A percentile compares a stretch with the other conserved stretches of the same genome.
These are phyloP conservation scores for Xylaria flabelliformis DNA, from an alignment of 495 filamentous ascomycete genomes.

Conservation along the genomic window DNA sequence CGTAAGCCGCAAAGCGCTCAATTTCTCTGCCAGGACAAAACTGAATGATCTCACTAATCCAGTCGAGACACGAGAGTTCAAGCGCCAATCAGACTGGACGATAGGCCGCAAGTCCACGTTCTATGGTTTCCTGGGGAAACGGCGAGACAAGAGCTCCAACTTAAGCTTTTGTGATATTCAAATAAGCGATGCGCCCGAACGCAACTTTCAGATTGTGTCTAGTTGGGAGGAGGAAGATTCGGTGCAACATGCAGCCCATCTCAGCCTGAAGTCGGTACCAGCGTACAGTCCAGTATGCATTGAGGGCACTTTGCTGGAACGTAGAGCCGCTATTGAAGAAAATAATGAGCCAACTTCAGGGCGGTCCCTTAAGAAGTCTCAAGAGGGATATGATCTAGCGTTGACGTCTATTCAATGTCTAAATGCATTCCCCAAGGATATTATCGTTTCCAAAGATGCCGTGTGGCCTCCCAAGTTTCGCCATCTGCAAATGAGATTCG, in stretches of 20 bases:
- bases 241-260: constrained; percentile 32
- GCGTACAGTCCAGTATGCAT: constrained; percentile 50
- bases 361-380: background rate
- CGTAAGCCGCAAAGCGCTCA: constrained; percentile 1
- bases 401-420: constrained; percentile 69
- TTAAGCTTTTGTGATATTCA: constrained; percentile 72
- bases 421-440: constrained; percentile 77
- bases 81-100: constrained; percentile 38
- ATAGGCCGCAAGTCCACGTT: constrained; percentile 62
- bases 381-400: constrained; percentile 31
- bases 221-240: constrained; percentile 33
- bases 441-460: constrained; percentile 73
- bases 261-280: constrained; percentile 42
- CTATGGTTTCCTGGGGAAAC: constrained; percentile 73
- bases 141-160: constrained; percentile 67
- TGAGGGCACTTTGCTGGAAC: constrained; percentile 37
- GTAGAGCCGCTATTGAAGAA: background rate
- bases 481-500: constrained; percentile 84
- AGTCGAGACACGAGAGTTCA: background rate
- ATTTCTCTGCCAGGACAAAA: background rate
- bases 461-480: constrained; percentile 75
- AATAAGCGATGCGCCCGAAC: constrained; percentile 21
- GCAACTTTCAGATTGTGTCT: constrained; percentile 47
- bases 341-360: constrained; percentile 19
- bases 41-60: background rate